A percentile compares a stretch with the other conserved stretches of the same genome.
These are phyloP conservation scores for Solanum pennellii DNA, from an alignment of 257 asterid species.

Conservation along the genomic window DNA sequence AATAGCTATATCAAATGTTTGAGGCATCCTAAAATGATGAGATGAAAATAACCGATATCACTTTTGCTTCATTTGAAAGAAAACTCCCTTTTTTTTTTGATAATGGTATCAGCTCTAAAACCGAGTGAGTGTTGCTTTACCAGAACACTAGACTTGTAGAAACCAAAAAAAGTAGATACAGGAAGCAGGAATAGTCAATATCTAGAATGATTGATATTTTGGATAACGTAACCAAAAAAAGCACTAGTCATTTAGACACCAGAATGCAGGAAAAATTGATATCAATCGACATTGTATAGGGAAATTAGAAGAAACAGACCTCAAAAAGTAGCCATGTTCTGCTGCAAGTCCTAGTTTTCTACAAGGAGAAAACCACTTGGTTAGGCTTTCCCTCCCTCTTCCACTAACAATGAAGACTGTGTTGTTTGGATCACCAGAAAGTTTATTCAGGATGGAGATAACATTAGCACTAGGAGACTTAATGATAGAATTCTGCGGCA, in stretches of 20 bases:
- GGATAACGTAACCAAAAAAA: not conserved
- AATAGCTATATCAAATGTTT: not conserved
- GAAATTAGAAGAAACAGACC: slow-evolving; percentile 24
- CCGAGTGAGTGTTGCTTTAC: not conserved
- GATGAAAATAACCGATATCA: not conserved
- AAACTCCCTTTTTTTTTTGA: not conserved
- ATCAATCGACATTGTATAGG: not conserved
- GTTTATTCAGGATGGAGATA: slow-evolving; percentile 49
- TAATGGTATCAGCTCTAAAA: not conserved
- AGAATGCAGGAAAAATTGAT: not conserved
- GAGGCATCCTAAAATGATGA: not conserved
- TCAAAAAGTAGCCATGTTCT: slow-evolving; percentile 75
- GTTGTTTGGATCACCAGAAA: slow-evolving; percentile 46
- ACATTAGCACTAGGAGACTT: slow-evolving; percentile 56
- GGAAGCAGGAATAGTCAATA: not conserved
- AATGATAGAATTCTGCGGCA: slow-evolving; percentile 63
- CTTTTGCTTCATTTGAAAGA: not conserved
- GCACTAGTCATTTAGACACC: not conserved
- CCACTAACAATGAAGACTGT: slow-evolving; percentile 72
- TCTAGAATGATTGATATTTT: not conserved
- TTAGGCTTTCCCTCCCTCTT: slow-evolving; percentile 63
- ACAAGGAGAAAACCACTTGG: slow-evolving; percentile 68
- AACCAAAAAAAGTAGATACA: not conserved
- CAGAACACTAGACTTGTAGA: not conserved
- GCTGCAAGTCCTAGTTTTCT: slow-evolving; percentile 71